These are phyloP conservation scores for Lophiostoma macrostomum DNA, from an alignment of 495 filamentous ascomycete species.

Conservation along the genomic window DNA sequence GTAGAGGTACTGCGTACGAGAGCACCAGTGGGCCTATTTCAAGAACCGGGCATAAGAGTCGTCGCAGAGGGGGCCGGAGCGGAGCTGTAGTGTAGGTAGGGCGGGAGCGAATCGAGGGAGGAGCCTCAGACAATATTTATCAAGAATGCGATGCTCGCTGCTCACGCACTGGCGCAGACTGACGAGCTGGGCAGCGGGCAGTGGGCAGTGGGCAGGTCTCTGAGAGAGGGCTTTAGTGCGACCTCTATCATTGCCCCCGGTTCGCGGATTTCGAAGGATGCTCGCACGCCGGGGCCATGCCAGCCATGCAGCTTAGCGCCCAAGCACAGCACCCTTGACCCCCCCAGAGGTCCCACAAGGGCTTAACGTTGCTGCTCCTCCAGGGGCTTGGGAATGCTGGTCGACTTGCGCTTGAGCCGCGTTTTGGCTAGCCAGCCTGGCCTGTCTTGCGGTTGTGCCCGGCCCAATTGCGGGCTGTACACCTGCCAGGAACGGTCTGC, in stretches of 20 bases:
- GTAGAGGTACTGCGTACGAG: constrained; percentile 12
- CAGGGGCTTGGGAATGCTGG: constrained; percentile 19
- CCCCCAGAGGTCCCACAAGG: constrained; percentile 16
- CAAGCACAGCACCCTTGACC: constrained; percentile 16
- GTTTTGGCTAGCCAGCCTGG: constrained; percentile 10
- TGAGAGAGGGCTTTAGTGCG: constrained; percentile 29
- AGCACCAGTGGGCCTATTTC: constrained; percentile 17
- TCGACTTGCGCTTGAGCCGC: constrained; percentile 30
- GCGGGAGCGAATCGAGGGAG: not conserved
- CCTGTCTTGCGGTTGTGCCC: constrained; percentile 20
- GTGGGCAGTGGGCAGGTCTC: not conserved
- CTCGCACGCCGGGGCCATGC: constrained; percentile 5
- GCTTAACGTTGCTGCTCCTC: constrained; percentile 16
- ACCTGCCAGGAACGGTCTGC: constrained; percentile 24
- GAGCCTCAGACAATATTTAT: constrained; percentile 22
- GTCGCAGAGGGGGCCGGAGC: not conserved
- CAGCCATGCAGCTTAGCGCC: constrained; percentile 31
- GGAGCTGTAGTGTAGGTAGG: not conserved
- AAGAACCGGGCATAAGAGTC: constrained; percentile 21
- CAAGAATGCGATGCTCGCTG: constrained; percentile 24
- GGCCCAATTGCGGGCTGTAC: constrained; percentile 23
- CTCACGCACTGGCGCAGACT: constrained; percentile 14
- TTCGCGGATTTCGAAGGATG: constrained; percentile 27
- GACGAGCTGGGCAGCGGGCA: not conserved
- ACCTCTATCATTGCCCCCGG: constrained; percentile 32